Percentiles rank a stretch among this genome's conserved stretches.
Evolutionary conservation across 2,329 filamentous ascomycete genomes (phyloP).

Genomic region (Nectriaceae sp.): DNA sequence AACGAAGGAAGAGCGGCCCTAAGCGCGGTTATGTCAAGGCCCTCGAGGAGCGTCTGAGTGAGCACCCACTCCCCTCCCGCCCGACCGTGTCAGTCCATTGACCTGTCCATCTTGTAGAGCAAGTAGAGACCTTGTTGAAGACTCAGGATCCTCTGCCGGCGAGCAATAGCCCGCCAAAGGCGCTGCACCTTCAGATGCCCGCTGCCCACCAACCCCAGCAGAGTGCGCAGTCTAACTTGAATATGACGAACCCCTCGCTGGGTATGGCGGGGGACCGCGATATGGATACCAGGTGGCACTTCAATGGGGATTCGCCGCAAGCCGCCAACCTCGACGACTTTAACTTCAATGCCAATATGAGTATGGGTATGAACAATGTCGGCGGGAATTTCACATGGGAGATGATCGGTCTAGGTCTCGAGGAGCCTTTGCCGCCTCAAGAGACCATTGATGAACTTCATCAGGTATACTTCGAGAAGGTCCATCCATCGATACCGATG

Average conservation of each 20-base stretch:
- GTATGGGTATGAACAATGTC: conserved; percentile 52
- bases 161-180: conserved; percentile 32
- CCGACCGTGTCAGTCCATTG: conserved; percentile 10
- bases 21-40: conserved; percentile 95
- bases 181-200: conserved; percentile 29
- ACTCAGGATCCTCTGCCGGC: conserved; percentile 62
- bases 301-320: conserved; percentile 56
- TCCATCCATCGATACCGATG: conserved; percentile 83
- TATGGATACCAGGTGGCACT: conserved; percentile 54
- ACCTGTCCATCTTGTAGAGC: conserved; percentile 57
- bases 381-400: conserved; percentile 76
- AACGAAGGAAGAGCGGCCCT: conserved; percentile 89
- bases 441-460: conserved; percentile 82
- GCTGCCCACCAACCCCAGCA: conserved; percentile 31
- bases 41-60: conserved; percentile 88
- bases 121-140: conserved; percentile 90
- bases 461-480: conserved; percentile 85
- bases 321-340: conserved; percentile 56
- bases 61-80: conserved; percentile 33
- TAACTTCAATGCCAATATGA: conserved; percentile 53
- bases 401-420: conserved; percentile 61
- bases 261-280: conserved; percentile 49
- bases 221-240: conserved; percentile 29
- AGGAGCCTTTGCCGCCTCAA: conserved; percentile 60
- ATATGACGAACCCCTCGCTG: conserved; percentile 48